Evolutionary conservation across 169 alveolate genomes (phyloP), one percentile per base, ranked within the genome.

Genomic region (Babesia gibsoni): DNA sequence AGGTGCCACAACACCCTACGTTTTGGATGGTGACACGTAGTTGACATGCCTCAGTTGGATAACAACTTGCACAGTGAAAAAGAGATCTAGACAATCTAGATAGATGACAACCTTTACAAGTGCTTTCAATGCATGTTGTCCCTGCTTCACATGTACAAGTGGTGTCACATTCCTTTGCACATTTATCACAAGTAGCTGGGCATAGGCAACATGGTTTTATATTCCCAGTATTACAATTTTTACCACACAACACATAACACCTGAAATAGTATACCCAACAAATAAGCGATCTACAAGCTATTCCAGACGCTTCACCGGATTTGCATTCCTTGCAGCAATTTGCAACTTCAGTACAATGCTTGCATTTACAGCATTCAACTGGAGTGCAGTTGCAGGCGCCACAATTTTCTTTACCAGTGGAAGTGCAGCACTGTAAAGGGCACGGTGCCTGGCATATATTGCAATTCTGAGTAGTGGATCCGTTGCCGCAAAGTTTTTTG

Each of bases 221-320:
- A 12, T 6, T 10, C 2, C 8, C 2, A 2, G 43, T 48, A 2
- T n/a, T n/a, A 33, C 50, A 23, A 2, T n/a, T 4, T 29, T 25
- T n/a, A 0, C 42, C 72, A 18, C 72, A 61, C 1, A 43, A 1
- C 2, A 61, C 72, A 43, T 43, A 43, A n/a, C 72, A 61, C 45
- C 72, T 43, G 1, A 61, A 1, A 9, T 29, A 0, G 4, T 30
- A 8, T 30, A 41, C 4, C 72, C 72, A 61, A 14, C 72, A 46
- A 0, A n/a, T n/a, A n/a, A n/a, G n/a, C n/a, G n/a, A n/a, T n/a
- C n/a, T n/a, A n/a, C n/a, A n/a, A n/a, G n/a, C n/a, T n/a, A n/a
- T n/a, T n/a, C n/a, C n/a, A n/a, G n/a, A n/a, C n/a, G n/a, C n/a
- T n/a, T n/a, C n/a, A n/a, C n/a, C n/a, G n/a, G n/a, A n/a, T n/a